Conservation (phyloP, 768 basidiomycete genomes). For the Lyophyllum semitale region DNA sequence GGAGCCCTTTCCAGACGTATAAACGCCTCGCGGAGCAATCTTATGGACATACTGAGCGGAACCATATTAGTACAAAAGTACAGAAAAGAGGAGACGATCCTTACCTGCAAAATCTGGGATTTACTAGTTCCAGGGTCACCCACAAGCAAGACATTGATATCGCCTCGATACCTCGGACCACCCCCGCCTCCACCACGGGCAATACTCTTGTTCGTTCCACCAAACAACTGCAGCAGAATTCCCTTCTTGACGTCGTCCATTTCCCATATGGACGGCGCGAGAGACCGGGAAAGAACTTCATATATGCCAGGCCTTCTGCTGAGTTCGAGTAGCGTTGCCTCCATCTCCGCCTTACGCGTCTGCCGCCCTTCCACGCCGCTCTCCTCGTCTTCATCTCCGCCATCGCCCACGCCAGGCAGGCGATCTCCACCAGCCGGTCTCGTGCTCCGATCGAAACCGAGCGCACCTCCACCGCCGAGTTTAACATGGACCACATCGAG, state of each 20-base stretch:
- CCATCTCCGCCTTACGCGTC: conserved; percentile 69
- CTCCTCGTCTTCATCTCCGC: conserved; percentile 65
- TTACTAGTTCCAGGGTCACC: conserved; percentile 98
- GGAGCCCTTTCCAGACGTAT: conserved; percentile 96
- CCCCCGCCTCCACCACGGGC: conserved; percentile 92
- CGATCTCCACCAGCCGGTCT: conserved; percentile 69
- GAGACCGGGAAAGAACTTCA: conserved; percentile 76
- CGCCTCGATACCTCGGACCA: conserved; percentile 94
- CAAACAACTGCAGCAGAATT: conserved; percentile 92
- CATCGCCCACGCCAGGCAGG: conserved; percentile 70
- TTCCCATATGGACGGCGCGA: conserved; percentile 96
- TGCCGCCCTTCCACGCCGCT: conserved; percentile 43
- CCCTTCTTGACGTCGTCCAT: conserved; percentile 99
- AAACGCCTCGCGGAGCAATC: conserved; percentile 96
- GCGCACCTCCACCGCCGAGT: conserved; percentile 66
- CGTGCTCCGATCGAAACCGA: conserved; percentile 82
- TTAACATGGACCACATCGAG: conserved; percentile 93
- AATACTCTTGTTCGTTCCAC: conserved; percentile 96
- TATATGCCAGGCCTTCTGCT: conserved; percentile 82
- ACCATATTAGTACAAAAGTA: neutral
- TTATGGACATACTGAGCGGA: conserved; percentile 89
- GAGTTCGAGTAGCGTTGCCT: conserved; percentile 74
- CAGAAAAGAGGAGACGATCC: conserved; percentile 14
- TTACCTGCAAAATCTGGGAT: conserved; percentile 89
- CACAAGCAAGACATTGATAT: conserved; percentile 96